These are phyloP conservation scores for Elaeis guineensis DNA, from an alignment of 176 grass and related monocot genomes.

Conservation along the genomic window DNA sequence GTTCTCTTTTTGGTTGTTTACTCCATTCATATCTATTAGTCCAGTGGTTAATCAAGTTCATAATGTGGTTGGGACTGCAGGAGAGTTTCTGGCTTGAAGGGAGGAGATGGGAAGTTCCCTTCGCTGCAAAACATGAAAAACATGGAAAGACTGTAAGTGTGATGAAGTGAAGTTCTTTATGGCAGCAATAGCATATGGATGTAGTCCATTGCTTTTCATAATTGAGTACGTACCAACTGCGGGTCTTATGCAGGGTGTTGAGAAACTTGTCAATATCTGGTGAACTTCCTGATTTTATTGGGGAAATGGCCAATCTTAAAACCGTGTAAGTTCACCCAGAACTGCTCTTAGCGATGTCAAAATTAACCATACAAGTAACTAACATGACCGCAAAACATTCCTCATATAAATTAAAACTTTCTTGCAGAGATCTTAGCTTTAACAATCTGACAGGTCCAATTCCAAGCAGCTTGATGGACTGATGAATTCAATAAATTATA, in stretches of 20 bases:
- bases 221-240: not conserved
- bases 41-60: too few relatives aligned
- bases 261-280: conserved; percentile 4
- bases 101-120: conserved; percentile 2
- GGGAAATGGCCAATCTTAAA: not conserved
- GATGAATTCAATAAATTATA: not conserved
- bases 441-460: conserved; percentile 6
- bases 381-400: too few relatives aligned
- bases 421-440: conserved; percentile 11
- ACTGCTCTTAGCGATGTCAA: not conserved
- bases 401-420: not conserved
- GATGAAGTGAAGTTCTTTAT: not conserved
- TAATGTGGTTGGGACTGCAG: not conserved
- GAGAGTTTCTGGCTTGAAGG: conserved; percentile 9
- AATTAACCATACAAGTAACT: too few relatives aligned
- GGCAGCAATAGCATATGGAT: not conserved
- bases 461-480: not conserved
- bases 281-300: conserved; percentile 8
- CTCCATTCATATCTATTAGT: too few relatives aligned
- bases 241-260: conserved; percentile 4
- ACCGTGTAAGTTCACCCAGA: not conserved
- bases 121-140: conserved; percentile 1
- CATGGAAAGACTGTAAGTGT: conserved; percentile 3
- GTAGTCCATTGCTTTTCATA: not conserved
- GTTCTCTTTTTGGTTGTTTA: too few relatives aligned